A percentile compares a stretch with the other conserved stretches of the same genome.
Conservation (phyloP, 2,329 filamentous ascomycete species). For the Hortaea sp. region DNA sequence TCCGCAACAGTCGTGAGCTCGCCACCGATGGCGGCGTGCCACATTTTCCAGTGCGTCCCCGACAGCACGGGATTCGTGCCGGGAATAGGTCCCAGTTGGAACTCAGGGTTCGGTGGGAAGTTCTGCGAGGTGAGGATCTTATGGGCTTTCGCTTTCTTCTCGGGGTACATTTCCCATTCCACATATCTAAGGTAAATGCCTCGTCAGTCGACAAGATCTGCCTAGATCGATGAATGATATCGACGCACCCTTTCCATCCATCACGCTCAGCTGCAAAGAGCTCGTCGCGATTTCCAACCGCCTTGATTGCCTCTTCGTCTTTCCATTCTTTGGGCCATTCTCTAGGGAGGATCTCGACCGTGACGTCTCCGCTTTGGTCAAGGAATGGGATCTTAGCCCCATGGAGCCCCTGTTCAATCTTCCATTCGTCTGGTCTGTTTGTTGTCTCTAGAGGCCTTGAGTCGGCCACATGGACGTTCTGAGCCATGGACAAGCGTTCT, state of each 20-base stretch:
- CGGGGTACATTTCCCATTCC: slow-evolving; percentile 60
- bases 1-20: slow-evolving; percentile 40
- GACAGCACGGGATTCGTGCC: slow-evolving; percentile 35
- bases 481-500: no score
- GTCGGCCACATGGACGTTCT: no score
- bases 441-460: no score
- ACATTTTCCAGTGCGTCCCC: slow-evolving; percentile 38
- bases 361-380: slow-evolving; percentile 32
- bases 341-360: neutral
- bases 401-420: slow-evolving; percentile 43
- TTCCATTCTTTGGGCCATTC: neutral
- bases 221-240: slow-evolving; percentile 28
- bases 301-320: slow-evolving; percentile 18
- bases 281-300: slow-evolving; percentile 3
- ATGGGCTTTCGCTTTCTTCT: slow-evolving; percentile 52
- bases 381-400: slow-evolving; percentile 37
- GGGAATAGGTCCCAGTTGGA: slow-evolving; percentile 33
- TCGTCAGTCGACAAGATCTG: slow-evolving; percentile 22
- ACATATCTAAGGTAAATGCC: slow-evolving; percentile 42
- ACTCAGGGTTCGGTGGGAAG: slow-evolving; percentile 39
- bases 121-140: slow-evolving; percentile 37
- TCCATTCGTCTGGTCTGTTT: slow-evolving; percentile 41
- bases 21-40: slow-evolving; percentile 33
- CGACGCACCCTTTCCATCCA: slow-evolving; percentile 21
- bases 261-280: slow-evolving; percentile 33